Evolutionary conservation across 495 filamentous ascomycete species (phyloP), one percentile per base, ranked within the genome.

Genomic region (Tuber magnatum): DNA sequence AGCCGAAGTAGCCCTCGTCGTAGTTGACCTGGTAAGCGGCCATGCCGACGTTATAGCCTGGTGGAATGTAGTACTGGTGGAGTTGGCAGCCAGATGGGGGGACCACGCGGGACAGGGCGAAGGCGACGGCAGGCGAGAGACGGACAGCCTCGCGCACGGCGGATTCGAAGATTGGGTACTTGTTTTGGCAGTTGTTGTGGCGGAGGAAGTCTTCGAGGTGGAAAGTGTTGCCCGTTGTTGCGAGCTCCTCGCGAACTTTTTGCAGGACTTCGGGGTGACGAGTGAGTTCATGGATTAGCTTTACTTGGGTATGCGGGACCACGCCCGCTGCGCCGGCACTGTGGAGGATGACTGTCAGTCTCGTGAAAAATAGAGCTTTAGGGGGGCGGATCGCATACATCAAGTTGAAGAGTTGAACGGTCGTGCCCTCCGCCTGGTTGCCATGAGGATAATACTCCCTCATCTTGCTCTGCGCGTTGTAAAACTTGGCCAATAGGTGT

Each of bases 11-110:
- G 22, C 71, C 73, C 24, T 78, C 77, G 22, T 82, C 70, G 70
- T 79, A 76, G 70, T 83, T 83, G 22, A 83, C 76, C 16, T 77
- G 41, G 71, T 78, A 81, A 9, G 69, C 35, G 14, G 71, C 76
- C 78, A 83, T 83, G 14, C 78, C 81, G 24, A 83, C 80, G 46
- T 74, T 70, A 71, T 82, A 83, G 20, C 80, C 82, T 24, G 80
- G 71, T 9, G 82, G 82, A 28, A 83, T 71, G 61, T 76, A 75
- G 68, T 74, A 82, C 42, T 83, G 76, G 61, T 82, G 79, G 10
- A 83, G 76, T n/a, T 80, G 68, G 46, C 82, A 80, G n/a, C 82
- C 82, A n/a, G 71, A 70, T 8, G 76, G 73, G 20, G 82, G 82
- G 1, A 78, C 81, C 4, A 48, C 61, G n/a, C 81, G 81, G 38